A percentile compares a stretch with the other conserved stretches of the same genome.
Evolutionary conservation across 2,329 filamentous ascomycete species (phyloP).

Genomic region (Microsporum canis): DNA sequence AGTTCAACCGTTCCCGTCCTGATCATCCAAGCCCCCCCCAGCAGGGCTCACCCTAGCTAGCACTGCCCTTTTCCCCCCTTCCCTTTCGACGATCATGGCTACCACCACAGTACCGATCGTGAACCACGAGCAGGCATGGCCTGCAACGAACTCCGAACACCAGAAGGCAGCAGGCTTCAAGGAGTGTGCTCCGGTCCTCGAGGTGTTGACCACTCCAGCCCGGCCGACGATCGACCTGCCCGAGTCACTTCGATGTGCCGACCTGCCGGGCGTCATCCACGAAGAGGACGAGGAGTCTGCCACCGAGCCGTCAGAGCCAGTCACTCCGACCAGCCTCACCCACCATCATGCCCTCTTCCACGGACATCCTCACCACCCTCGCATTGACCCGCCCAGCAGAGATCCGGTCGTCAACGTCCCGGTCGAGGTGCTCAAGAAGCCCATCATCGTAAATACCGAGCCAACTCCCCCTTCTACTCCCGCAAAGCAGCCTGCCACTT

Average conservation of each 20-base stretch:
- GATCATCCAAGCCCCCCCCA: not conserved
- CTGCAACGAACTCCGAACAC: not conserved
- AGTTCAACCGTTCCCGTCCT: not conserved
- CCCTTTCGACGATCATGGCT: not conserved
- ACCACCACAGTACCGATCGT: not conserved
- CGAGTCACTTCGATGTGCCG: constrained; percentile 8
- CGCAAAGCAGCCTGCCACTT: not conserved
- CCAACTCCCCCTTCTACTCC: constrained; percentile 13
- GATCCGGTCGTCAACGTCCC: constrained; percentile 7
- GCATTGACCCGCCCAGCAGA: constrained; percentile 1
- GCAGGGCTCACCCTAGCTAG: not conserved
- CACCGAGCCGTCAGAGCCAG: constrained; percentile 16
- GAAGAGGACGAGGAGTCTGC: constrained; percentile 17
- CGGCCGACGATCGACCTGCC: constrained; percentile 8
- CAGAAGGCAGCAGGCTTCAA: not conserved
- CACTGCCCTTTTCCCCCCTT: not conserved
- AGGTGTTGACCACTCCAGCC: not conserved
- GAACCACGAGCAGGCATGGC: not conserved
- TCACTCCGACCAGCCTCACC: constrained; percentile 16
- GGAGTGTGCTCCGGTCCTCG: not conserved
- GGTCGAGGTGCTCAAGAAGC: constrained; percentile 9
- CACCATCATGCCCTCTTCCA: constrained; percentile 5
- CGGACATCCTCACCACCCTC: not conserved
- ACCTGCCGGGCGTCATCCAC: constrained; percentile 13
- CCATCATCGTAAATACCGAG: constrained; percentile 14